These are phyloP conservation scores for Umbelopsis vinacea DNA, from an alignment of 192 early-diverging fungal genomes.

Conservation along the genomic window DNA sequence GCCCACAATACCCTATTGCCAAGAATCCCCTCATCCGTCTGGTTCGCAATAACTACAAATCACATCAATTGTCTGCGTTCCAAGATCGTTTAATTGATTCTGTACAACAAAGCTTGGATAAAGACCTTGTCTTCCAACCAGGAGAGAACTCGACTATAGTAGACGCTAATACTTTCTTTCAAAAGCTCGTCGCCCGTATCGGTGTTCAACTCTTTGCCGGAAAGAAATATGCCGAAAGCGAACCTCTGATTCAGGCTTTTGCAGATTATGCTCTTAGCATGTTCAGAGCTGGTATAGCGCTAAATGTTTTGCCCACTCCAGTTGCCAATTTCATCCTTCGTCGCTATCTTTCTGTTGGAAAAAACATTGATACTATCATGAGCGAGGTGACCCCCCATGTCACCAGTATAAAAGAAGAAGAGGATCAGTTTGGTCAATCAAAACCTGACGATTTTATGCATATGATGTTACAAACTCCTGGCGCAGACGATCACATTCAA, in stretches of 20 bases:
- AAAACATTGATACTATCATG: conserved; percentile 27
- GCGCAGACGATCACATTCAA: conserved; percentile 12
- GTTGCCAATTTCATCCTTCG: conserved; percentile 23
- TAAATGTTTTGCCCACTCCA: conserved; percentile 18
- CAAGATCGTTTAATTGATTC: conserved; percentile 23
- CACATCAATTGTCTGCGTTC: conserved; percentile 19
- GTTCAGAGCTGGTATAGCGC: conserved; percentile 15
- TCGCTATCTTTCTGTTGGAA: conserved; percentile 22
- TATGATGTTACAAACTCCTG: conserved; percentile 25
- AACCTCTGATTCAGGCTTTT: conserved; percentile 13
- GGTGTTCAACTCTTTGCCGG: conserved; percentile 30
- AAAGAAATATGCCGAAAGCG: neutral
- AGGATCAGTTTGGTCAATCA: neutral
- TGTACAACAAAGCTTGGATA: neutral
- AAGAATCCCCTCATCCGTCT: conserved; percentile 13
- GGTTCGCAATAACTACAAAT: conserved; percentile 25
- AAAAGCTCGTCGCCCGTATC: neutral
- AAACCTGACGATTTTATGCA: conserved; percentile 15
- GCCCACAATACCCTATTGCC: neutral
- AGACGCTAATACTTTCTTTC: neutral
- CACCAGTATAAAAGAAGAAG: neutral
- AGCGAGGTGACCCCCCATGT: conserved; percentile 18
- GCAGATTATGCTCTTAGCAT: conserved; percentile 27
- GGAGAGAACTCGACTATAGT: conserved; percentile 10
- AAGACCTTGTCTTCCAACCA: neutral